Base-by-base conservation (phyloP, 371 early-diverging fungal species). In the Apophysomyces elegans region DNA sequence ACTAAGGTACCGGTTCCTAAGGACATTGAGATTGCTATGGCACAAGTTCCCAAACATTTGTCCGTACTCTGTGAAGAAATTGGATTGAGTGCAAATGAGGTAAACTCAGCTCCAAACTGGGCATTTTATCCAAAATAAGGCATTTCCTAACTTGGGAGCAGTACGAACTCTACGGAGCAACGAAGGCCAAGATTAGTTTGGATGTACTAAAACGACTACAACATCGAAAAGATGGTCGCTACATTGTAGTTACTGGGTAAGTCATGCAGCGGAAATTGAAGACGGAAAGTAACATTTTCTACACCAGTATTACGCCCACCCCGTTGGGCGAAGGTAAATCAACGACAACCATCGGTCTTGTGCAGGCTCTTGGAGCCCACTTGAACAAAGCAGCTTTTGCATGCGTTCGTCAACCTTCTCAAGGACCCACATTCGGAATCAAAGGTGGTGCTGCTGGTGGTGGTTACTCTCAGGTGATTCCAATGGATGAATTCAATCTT, bases 381-480 rank as follows among this genome's bases (percentile, higher is more conserved):
- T 84, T 96, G 65, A 85, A 90, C 62, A 90, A 91, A 75, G 83
- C 88, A 26, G 93, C 93, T 0, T 93, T 96, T 79, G 97, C 96
- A 12, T 97, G 97, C 83, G 96, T 97, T 21, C 91, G 98, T 47
- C 97, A 98, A 74, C 98, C 98, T 9, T 95, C 95, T 44, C 97
- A 97, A 72, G 98, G 98, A 13, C 98, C 98, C 18, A 98, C 98
- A 4, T 97, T 98, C 71, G 98, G 98, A 56, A 97, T 98, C 83
- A 98, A 98, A 80, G 98, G 97, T 60, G 98, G 98, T 45, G 98
- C 98, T 44, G 98, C 98, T 21, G 98, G 98, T 59, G 97, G 98
- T 57, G 97, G 98, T 26, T 97, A 97, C 78, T 91, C 97, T 16
- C 97, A 97, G 43, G 95, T 98, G 56, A 95, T 97, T 65, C 98